A percentile compares a stretch with the other conserved stretches of the same genome.
phyloP scores from a whole-genome alignment of 352 stramenopile species.

The Phytophthora europaea region DNA sequence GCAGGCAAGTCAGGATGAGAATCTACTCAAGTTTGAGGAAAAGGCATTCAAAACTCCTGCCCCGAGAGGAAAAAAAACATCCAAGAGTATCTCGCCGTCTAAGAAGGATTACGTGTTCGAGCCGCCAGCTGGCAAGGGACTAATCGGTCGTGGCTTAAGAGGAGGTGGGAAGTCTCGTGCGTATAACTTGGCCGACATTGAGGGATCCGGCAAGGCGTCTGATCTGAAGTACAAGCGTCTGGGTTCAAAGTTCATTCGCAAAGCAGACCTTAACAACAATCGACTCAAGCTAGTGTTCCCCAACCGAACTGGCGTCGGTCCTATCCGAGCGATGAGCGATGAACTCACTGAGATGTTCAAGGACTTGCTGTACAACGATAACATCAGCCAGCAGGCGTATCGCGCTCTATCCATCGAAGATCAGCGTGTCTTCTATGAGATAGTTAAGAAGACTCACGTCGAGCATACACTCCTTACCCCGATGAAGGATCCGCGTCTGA shows the following conservation, averaged over 20 bases:
- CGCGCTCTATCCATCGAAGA: background rate
- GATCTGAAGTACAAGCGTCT: background rate
- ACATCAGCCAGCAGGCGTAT: background rate
- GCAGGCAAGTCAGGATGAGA: background rate
- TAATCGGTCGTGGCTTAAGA: background rate
- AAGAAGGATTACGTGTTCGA: background rate
- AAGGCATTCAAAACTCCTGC: background rate
- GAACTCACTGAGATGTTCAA: background rate
- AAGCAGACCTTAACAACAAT: background rate
- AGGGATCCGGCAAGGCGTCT: background rate
- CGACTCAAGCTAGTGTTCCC: background rate
- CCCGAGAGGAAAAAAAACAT: background rate
- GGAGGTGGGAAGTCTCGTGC: background rate
- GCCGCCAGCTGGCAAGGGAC: background rate
- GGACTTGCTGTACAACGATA: background rate
- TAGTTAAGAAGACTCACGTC: background rate
- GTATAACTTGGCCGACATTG: background rate
- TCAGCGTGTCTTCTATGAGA: background rate
- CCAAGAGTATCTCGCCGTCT: background rate
- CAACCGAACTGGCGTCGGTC: background rate
- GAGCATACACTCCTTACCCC: background rate
- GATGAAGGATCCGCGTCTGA: background rate
- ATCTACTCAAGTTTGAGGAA: background rate
- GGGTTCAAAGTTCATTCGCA: background rate
- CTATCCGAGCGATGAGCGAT: background rate